These are phyloP conservation scores for Pseudogymnoascus sp. DNA, from an alignment of 2,329 filamentous ascomycete genomes.

Conservation along the genomic window DNA sequence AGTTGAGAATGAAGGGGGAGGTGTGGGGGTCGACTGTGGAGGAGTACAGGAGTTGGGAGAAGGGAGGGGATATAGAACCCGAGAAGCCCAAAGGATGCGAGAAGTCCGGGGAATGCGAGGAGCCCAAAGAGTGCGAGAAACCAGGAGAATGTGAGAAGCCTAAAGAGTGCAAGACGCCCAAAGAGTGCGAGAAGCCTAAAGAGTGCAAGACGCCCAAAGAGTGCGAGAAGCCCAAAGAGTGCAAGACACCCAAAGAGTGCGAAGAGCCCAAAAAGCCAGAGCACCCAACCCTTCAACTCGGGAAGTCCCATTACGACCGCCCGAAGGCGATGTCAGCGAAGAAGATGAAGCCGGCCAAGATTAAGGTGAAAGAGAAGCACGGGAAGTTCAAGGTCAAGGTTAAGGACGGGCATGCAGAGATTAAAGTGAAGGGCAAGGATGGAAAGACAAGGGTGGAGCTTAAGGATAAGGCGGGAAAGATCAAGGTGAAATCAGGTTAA, in stretches of 20 bases:
- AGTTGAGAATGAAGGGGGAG: background rate
- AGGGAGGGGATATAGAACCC: background rate
- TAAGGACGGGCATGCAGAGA: background rate
- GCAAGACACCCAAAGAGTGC: background rate
- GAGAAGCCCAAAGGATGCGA: no score
- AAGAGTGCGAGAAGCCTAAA: background rate
- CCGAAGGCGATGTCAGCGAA: background rate
- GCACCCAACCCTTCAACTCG: background rate
- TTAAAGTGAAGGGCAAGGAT: background rate
- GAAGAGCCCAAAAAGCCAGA: background rate
- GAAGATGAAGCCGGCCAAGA: background rate
- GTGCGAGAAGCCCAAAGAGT: no score
- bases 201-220: background rate
- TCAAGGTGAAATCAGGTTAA: background rate
- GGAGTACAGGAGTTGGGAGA: background rate
- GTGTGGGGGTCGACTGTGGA: background rate
- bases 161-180: no score
- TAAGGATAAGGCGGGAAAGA: background rate
- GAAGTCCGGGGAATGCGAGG: no score
- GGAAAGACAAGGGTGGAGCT: background rate
- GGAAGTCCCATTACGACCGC: background rate
- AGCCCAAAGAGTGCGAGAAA: no score
- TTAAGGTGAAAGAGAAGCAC: background rate
- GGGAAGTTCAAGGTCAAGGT: background rate
- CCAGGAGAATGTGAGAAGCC: background rate